phyloP scores from a whole-genome alignment of 805 yeast genomes.

The Wickerhamomyces kurtzmanii region DNA sequence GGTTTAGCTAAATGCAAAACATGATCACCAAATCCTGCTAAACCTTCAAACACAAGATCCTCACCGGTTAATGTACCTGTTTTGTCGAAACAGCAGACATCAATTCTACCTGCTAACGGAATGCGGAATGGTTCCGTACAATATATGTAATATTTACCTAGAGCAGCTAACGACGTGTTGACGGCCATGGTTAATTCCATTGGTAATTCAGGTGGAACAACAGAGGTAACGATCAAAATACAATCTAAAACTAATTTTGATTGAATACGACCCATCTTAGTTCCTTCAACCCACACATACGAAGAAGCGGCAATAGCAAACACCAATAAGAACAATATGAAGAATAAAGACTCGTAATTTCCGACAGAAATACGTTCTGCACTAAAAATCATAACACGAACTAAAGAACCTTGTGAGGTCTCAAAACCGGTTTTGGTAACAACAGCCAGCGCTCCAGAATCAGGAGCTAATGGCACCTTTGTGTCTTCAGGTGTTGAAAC shows the following conservation, averaged over 20 bases:
- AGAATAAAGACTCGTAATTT: conserved; percentile 86
- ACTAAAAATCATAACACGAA: conserved; percentile 94
- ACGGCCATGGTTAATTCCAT: conserved; percentile 99
- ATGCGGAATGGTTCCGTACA: conserved; percentile 99
- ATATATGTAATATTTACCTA: conserved; percentile 80
- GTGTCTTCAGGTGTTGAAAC: conserved; percentile 60
- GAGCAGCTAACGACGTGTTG: conserved; percentile 79
- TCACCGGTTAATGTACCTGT: conserved; percentile 98
- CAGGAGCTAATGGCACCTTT: conserved; percentile 53
- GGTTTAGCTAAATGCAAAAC: conserved; percentile 43
- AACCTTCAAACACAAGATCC: conserved; percentile 91
- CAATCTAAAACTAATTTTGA: conserved; percentile 91
- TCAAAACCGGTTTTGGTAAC: conserved; percentile 96
- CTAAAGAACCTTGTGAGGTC: conserved; percentile 95
- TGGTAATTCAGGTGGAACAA: conserved; percentile 97
- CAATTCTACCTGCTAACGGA: conserved; percentile 95
- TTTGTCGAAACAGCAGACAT: conserved; percentile 97
- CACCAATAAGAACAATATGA: conserved; percentile 78
- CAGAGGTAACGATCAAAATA: conserved; percentile 91
- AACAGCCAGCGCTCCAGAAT: conserved; percentile 82
- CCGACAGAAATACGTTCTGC: conserved; percentile 96
- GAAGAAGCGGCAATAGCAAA: conserved; percentile 94
- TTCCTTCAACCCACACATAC: conserved; percentile 98
- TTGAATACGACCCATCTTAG: conserved; percentile 90
- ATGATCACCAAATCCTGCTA: conserved; percentile 66